Base-by-base conservation (phyloP, 2,329 filamentous ascomycete species). In the Apiospora arundinis region DNA sequence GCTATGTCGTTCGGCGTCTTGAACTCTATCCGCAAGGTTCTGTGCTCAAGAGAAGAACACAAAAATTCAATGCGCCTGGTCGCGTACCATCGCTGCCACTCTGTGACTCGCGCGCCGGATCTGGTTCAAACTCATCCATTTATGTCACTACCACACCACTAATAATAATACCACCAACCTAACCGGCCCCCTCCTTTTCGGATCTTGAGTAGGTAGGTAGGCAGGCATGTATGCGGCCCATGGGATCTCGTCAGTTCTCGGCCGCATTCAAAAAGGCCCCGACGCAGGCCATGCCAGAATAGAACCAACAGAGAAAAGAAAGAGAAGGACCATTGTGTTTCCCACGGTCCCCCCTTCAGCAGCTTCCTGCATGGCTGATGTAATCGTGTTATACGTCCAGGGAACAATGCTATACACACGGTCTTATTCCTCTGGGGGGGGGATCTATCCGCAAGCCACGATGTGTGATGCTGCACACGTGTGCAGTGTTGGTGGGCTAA, bases 371-470 rank as follows among this genome's bases (percentile, higher is more conserved):
- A 40, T 40, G 56, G 56, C 56, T 63, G 56, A 14, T 5, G 16
- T 45, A 40, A n/a, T 23, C 21, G 42, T 23, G 28, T n/a, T 40
- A 63, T 40, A n/a, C 56, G 21, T n/a, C 56, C 56, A 63, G 56
- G 32, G 42, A 48, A 48, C 21, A 7, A 52, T 28, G 3, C 37
- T 63, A 63, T 45, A 45, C 42, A 45, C 42, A 63, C 37, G 28
- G 32, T 9, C 11, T 2, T 8, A 63, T 23, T 32, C 56, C 56
- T 40, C 40, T n/a, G 56, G 56, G 56, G 56, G 56, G 56, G 56
- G 56, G 56, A 63, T 40, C 56, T 63, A 63, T 32, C 56, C 56
- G 56, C 56, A 63, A 63, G 56, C 56, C 56, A 40, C 56, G 56
- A 63, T 63, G 32, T 63, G 18, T 63, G 56, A 40, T 63, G 56